These are phyloP conservation scores for Phytophthora quininea DNA, from an alignment of 352 stramenopile species.

Conservation along the genomic window DNA sequence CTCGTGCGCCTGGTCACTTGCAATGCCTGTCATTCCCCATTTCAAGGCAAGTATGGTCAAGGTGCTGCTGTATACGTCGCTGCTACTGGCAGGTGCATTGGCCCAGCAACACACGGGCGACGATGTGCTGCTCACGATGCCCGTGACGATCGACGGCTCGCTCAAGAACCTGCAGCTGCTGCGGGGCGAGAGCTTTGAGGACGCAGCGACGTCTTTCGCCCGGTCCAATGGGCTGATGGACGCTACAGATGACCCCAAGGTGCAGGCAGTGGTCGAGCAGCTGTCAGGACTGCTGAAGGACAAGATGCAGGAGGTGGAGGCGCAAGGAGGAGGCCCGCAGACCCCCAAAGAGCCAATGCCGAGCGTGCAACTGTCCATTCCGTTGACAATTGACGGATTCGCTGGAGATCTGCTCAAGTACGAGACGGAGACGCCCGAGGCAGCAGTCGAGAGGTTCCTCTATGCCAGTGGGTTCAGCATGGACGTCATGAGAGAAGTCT, in stretches of 20 bases:
- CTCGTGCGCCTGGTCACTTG: not conserved
- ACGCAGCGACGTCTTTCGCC: conserved; percentile 66
- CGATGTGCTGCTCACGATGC: conserved; percentile 76
- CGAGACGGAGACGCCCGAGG: conserved; percentile 59
- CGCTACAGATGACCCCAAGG: conserved; percentile 49
- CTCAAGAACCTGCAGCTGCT: conserved; percentile 69
- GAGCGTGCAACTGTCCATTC: conserved; percentile 65
- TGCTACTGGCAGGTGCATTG: conserved; percentile 24
- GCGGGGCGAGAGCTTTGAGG: conserved; percentile 69
- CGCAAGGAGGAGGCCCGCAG: conserved; percentile 11
- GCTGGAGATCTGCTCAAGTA: conserved; percentile 62
- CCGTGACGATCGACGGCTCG: conserved; percentile 67
- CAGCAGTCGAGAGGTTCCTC: conserved; percentile 72
- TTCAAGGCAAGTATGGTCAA: conserved; percentile 23
- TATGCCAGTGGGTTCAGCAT: conserved; percentile 59
- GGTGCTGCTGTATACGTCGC: conserved; percentile 29
- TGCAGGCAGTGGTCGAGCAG: conserved; percentile 66
- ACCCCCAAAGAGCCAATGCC: conserved; percentile 19
- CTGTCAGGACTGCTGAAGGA: conserved; percentile 72
- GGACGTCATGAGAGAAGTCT: conserved; percentile 69
- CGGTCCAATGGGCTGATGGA: conserved; percentile 62
- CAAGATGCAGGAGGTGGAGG: conserved; percentile 61
- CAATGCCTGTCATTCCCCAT: conserved; percentile 19
- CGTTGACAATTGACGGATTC: conserved; percentile 60
- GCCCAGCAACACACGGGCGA: conserved; percentile 36